Base-by-base conservation (phyloP, 2,329 filamentous ascomycete species). In the Endoconidiophora polonica region DNA sequence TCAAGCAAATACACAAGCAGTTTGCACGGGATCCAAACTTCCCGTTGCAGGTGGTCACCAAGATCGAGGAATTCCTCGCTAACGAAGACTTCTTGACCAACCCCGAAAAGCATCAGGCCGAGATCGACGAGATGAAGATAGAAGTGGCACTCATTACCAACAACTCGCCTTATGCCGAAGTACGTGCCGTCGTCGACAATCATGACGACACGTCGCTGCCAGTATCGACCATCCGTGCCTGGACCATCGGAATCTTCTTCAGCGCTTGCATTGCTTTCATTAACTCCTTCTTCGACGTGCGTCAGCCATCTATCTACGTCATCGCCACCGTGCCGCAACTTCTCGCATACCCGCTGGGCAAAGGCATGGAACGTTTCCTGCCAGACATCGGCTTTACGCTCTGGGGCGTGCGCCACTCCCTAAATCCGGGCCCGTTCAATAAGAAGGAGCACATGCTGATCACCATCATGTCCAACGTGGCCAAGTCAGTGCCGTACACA, bases 391-490 rank as follows among this genome's bases (percentile, higher is more conserved):
- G 65, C 29, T 63, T 75, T 52, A 68, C 59, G 2, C 49, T 68
- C 48, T 66, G 65, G 2, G 54, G 62, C 37, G 45, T 49, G 10
- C 44, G 45, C 14, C 48, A 50, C 41, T 48, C 61, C 14, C 61
- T 72, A 14, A 74, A 73, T 56, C 70, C 71, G 0, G 70, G 70
- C 0, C 66, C 64, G 1, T 75, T 76, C 59, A 71, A 68, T 55
- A 68, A 68, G 57, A 76, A 76, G 59, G 72, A 76, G 58, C 72
- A 76, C 59, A 68, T 74, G 65, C 60, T 77, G 46, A 72, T 77
- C 53, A 68, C 70, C 26, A 68, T 73, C 57, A 72, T 73, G 68
- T 72, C 77, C 39, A 76, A 76, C 58, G 68, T 67, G 3, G 65
- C 65, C 16, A 67, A 63, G 56, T 64, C 63, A 22, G 58, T 64